Evolutionary conservation across 1,139 yeast species (phyloP).

Genomic region (Yamadazyma pseudoaaseri): DNA sequence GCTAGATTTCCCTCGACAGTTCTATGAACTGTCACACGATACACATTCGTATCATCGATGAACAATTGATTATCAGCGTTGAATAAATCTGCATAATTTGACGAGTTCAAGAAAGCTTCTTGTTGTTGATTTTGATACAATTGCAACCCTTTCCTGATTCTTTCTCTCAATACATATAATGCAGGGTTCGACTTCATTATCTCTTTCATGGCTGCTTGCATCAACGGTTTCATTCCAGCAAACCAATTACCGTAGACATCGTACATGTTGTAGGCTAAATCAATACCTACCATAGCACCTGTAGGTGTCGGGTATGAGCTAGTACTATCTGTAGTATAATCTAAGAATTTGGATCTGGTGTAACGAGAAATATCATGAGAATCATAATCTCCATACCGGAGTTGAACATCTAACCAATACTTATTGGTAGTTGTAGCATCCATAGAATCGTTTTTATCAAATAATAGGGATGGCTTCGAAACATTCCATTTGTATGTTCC

Average conservation of each 20-base stretch:
- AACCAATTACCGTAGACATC: conserved; percentile 98
- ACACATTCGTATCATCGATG: conserved; percentile 90
- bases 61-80: conserved; percentile 80
- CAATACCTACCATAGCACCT: conserved; percentile 88
- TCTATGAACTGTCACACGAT: conserved; percentile 88
- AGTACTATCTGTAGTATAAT: conserved; percentile 84
- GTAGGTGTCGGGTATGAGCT: conserved; percentile 92
- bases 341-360: conserved; percentile 88
- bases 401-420: conserved; percentile 94
- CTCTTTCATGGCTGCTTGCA: conserved; percentile 90
- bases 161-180: conserved; percentile 82
- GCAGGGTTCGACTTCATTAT: conserved; percentile 97
- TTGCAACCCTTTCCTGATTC: conserved; percentile 91
- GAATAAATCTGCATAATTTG: conserved; percentile 87
- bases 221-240: conserved; percentile 85
- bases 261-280: conserved; percentile 92
- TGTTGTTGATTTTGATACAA: conserved; percentile 92
- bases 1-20: conserved; percentile 93
- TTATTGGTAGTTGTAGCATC: conserved; percentile 60
- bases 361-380: conserved; percentile 95
- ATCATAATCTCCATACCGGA: conserved; percentile 96
- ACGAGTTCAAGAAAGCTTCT: conserved; percentile 86
- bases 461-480: conserved; percentile 75
- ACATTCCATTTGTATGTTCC: conserved; percentile 84
- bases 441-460: conserved; percentile 56